Percentiles rank a stretch among this genome's conserved stretches.
phyloP scores from a whole-genome alignment of 352 stramenopile genomes.

The Phytopythium boreale region DNA sequence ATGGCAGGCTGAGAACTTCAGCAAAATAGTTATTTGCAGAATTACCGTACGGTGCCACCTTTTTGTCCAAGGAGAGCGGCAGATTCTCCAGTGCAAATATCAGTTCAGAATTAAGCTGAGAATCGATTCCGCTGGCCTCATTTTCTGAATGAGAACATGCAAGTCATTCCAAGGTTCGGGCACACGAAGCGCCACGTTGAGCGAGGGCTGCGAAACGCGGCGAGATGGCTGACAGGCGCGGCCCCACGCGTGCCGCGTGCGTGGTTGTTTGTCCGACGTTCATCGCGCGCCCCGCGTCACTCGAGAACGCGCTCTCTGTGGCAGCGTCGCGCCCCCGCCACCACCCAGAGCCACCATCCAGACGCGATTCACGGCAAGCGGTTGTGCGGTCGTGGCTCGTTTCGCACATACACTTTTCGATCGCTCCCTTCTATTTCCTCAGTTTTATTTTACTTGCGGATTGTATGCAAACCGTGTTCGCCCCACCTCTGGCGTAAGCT shows the following conservation, averaged over 20 bases:
- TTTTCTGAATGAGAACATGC: not conserved
- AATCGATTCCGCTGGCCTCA: not conserved
- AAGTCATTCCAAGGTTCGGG: not conserved
- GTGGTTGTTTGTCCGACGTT: not conserved
- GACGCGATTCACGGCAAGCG: not conserved
- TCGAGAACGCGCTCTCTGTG: too few relatives aligned
- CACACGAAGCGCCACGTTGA: not conserved
- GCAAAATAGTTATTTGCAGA: too few relatives aligned
- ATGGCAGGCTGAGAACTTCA: too few relatives aligned
- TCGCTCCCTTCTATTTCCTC: conserved; percentile 1
- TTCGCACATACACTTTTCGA: not conserved
- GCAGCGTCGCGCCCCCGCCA: too few relatives aligned
- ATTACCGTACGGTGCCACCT: too few relatives aligned
- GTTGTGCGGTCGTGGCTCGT: not conserved
- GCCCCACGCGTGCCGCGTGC: too few relatives aligned
- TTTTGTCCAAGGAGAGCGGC: too few relatives aligned
- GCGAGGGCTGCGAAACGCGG: not conserved
- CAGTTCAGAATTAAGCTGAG: not conserved
- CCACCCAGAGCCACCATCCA: too few relatives aligned
- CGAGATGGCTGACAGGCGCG: not conserved
- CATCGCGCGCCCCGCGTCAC: not conserved
- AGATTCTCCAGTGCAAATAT: not conserved
- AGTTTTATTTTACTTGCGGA: not conserved
- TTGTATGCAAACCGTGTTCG: not conserved
- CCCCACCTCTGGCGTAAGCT: not conserved